Base-by-base conservation (phyloP, 352 stramenopile genomes). In the Pythium plurisporium region DNA sequence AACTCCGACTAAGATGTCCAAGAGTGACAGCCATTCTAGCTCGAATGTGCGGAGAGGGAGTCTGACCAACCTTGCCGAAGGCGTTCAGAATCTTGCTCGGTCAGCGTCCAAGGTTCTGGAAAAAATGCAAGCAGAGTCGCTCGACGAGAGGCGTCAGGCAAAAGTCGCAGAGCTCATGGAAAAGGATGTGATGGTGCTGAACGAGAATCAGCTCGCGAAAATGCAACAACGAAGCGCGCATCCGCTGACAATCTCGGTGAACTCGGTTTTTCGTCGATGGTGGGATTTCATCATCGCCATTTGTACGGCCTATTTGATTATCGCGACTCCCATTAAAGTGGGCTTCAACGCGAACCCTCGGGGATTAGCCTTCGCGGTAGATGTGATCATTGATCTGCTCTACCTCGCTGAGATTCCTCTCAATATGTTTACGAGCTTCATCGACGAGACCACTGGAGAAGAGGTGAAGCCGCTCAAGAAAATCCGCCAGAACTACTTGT, bases 391-490 rank as follows among this genome's bases (percentile, higher is more conserved):
- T 9, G 78, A 88, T 55, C 20, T 82, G 3, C 71, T 86, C 23
- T 88, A 82, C 46, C 53, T 86, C 10, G 52, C 74, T 22, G 78
- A 86, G 59, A 75, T 81, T 30, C 55, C 72, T 1, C 62, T 85
- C 6, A 88, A 84, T 40, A 85, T 85, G 33, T 78, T 84, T 38
- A 88, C 75, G 12, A 86, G 73, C 41, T 88, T 79, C 55, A 70
- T 86, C 53, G 74, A 86, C 60, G 70, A 82, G 9, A 65, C 72
- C 5, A 85, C 76, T 0, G 75, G 75, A 2, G 78, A 86, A 55
- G 78, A 86, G 59, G 71, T 88, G 25, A 76, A 85, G 46, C 68
- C 79, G 14, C 59, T 82, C 3, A 67, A 71, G 34, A 79, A 73
- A 44, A 84, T 88, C 19, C 73, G 75, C 5, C 60, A 59, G 8